phyloP scores from a whole-genome alignment of 1,284 basidiomycete species.

The Ganoderma lingzhi region DNA sequence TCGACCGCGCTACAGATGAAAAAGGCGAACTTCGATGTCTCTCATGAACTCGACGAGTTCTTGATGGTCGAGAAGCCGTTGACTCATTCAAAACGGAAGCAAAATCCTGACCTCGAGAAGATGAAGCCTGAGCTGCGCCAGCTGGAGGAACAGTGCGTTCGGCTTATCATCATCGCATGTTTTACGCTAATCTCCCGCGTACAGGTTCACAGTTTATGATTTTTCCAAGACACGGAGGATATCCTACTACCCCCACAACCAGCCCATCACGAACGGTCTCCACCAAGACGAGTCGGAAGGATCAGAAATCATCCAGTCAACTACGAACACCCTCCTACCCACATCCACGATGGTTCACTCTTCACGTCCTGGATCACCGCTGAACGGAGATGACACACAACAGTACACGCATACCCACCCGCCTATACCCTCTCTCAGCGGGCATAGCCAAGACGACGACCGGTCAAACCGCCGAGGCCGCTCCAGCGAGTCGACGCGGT shows the following conservation, averaged over 20 bases:
- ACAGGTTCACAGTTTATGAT: constrained; percentile 82
- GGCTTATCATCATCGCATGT: not conserved
- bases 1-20: constrained; percentile 69
- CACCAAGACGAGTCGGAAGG: constrained; percentile 52
- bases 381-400: constrained; percentile 32
- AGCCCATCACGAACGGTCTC: constrained; percentile 61
- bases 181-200: constrained; percentile 1
- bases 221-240: constrained; percentile 68
- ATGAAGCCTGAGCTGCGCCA: constrained; percentile 91
- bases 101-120: constrained; percentile 81
- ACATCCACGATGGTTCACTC: constrained; percentile 56
- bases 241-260: constrained; percentile 84
- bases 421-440: constrained; percentile 29
- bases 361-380: constrained; percentile 68
- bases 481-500: constrained; percentile 23
- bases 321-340: constrained; percentile 54
- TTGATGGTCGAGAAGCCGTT: constrained; percentile 96
- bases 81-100: constrained; percentile 90
- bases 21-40: constrained; percentile 96
- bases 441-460: constrained; percentile 16
- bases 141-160: constrained; percentile 89
- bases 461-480: not conserved
- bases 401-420: constrained; percentile 27
- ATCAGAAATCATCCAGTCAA: constrained; percentile 44
- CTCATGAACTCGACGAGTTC: constrained; percentile 96